Percentiles rank a stretch among this genome's conserved stretches.
phyloP scores from a whole-genome alignment of 1,284 basidiomycete genomes.

The Cronartium ribicola region DNA sequence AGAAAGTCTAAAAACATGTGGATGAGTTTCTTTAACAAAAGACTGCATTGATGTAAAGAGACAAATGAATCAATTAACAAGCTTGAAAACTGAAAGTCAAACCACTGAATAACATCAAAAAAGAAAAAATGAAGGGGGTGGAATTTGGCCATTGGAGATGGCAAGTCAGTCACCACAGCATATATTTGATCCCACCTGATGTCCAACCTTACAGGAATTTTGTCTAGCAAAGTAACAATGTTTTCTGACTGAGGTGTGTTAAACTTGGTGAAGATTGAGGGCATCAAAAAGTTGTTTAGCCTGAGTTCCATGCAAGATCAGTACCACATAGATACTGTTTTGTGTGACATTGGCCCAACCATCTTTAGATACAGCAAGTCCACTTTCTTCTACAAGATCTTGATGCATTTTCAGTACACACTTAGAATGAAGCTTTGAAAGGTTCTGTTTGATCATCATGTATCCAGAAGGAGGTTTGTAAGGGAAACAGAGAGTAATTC shows the following conservation, averaged over 20 bases:
- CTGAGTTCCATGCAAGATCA: not conserved
- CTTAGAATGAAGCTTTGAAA: not conserved
- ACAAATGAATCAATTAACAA: too few relatives aligned
- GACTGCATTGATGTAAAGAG: too few relatives aligned
- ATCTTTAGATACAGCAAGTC: not conserved
- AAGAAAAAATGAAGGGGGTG: not conserved
- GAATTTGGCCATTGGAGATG: not conserved
- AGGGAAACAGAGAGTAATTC: not conserved
- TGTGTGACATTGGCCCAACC: not conserved
- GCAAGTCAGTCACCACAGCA: not conserved
- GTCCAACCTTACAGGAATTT: not conserved
- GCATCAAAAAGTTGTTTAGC: not conserved
- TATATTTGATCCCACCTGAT: not conserved
- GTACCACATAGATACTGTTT: not conserved
- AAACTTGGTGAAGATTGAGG: not conserved
- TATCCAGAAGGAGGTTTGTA: not conserved
- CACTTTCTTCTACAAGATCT: not conserved
- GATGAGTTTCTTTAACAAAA: conserved; percentile 11
- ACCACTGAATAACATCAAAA: too few relatives aligned
- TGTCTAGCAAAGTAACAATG: not conserved
- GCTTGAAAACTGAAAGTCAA: too few relatives aligned
- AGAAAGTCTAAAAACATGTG: conserved; percentile 5
- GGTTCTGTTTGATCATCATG: not conserved
- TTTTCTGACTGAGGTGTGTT: not conserved
- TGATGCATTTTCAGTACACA: not conserved